Evolutionary conservation across 345 rosid genomes (phyloP).

Genomic region (Eucalyptus tenuipes): DNA sequence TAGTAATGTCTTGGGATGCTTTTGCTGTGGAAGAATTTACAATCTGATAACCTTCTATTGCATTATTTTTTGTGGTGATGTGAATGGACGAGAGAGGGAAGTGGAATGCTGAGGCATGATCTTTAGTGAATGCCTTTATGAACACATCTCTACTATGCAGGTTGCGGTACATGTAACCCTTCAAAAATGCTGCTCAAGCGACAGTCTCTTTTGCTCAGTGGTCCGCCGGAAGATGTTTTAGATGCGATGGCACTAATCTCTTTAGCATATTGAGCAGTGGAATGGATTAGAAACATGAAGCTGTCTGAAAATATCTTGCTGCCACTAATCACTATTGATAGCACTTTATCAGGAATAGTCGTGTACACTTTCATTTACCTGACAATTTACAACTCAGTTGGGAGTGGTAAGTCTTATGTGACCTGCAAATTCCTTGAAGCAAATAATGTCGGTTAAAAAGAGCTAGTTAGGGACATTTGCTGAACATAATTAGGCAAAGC

Average conservation of each 20-base stretch:
- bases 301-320: neutral
- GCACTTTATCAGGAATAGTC: neutral
- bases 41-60: neutral
- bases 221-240: neutral
- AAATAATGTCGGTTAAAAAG: neutral
- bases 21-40: neutral
- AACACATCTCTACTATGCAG: neutral
- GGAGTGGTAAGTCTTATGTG: neutral
- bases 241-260: neutral
- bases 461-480: neutral
- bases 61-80: neutral
- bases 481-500: neutral
- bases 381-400: neutral
- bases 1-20: neutral
- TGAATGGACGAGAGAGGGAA: neutral
- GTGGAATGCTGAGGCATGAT: neutral
- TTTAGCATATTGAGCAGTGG: neutral
- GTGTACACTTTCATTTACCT: fast-evolving
- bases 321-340: neutral
- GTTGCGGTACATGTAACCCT: neutral
- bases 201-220: neutral
- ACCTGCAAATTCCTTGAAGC: neutral
- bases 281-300: neutral
- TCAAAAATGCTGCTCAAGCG: fast-evolving
- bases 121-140: neutral